Base-by-base conservation (phyloP, 202 grass and related monocot species). In the Carex arenaria region DNA sequence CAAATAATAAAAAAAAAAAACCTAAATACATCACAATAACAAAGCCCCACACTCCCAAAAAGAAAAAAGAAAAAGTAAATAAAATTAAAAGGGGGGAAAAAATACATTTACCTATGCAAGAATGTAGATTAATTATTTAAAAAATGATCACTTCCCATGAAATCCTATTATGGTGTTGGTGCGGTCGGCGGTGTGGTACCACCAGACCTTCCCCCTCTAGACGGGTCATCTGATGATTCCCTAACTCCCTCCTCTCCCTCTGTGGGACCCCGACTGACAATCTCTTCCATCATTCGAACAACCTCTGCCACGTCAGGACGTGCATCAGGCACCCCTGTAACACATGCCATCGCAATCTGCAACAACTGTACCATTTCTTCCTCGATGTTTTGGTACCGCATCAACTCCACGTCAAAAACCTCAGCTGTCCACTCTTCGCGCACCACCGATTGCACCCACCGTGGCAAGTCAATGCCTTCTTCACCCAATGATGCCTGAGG, bases 371-470 rank as follows among this genome's bases (percentile, higher is more conserved):
- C 96, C 96, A 98, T 95, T 77, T 95, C 96, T 88, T 97, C 96
- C 63, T 81, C 90, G 19, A 68, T 34, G 38, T 86, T 82, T 4
- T 85, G 85, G 63, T 75, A 77, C 2, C 79, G 76, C 87, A 92
- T 84, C 32, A 98, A 91, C 45, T 98, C 96, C 14, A 61, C 81
- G 86, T 98, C 96, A 89, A 98, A 98, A 80, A 98, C 96, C 91
- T 98, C 96, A 0, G 91, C 91, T 19, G 96, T 98, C 96, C 96
- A 98, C 85, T 98, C 93, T 88, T 95, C 93, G 22, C 93, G 80
- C 86, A 98, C 96, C 84, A 98, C 93, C 43, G 96, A 98, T 79
- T 95, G 96, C 67, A 98, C 96, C 93, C 93, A 98, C 60, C 89
- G 57, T 4, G 93, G 93, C 38, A 98, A 89, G 85, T 98, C 95